Percentiles rank a stretch among this genome's conserved stretches.
Conservation (phyloP, 768 basidiomycete genomes). For the Butyriboletus loyo region DNA sequence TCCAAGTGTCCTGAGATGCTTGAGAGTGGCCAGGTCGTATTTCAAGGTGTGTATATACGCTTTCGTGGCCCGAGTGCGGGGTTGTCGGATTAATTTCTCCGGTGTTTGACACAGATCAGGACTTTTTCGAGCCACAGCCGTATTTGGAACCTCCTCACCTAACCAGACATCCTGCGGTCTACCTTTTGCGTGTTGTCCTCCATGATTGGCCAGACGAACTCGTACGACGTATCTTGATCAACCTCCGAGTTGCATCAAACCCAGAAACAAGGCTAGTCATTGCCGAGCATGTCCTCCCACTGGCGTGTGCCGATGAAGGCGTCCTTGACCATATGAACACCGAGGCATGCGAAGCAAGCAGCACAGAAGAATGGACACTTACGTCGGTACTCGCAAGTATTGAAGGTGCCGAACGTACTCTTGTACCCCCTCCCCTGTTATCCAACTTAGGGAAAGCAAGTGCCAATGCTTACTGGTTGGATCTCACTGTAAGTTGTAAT, state of each 20-base stretch:
- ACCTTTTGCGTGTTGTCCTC: constrained; percentile 65
- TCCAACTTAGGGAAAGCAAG: constrained; percentile 73
- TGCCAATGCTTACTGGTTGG: constrained; percentile 65
- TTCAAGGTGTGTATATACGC: constrained; percentile 41
- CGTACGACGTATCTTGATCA: constrained; percentile 44
- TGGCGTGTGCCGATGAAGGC: constrained; percentile 59
- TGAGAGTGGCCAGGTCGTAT: constrained; percentile 48
- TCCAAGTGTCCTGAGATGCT: constrained; percentile 56
- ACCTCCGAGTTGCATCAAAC: constrained; percentile 38
- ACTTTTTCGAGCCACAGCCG: constrained; percentile 70
- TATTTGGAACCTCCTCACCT: constrained; percentile 27
- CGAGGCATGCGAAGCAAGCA: constrained; percentile 5
- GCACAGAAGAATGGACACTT: constrained; percentile 26
- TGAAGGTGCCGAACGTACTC: constrained; percentile 50
- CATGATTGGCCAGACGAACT: constrained; percentile 77
- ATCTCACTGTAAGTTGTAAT: constrained; percentile 50
- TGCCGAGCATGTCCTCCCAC: constrained; percentile 67
- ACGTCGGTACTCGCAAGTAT: constrained; percentile 36
- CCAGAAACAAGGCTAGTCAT: constrained; percentile 58
- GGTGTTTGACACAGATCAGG: constrained; percentile 46
- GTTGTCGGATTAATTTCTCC: background rate
- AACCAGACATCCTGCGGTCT: constrained; percentile 53
- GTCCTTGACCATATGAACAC: constrained; percentile 3
- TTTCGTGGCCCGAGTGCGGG: background rate
- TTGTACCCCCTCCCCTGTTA: constrained; percentile 61